A percentile compares a stretch with the other conserved stretches of the same genome.
phyloP scores from a whole-genome alignment of 2,329 filamentous ascomycete genomes.

The Cordyceps cateniannulata region DNA sequence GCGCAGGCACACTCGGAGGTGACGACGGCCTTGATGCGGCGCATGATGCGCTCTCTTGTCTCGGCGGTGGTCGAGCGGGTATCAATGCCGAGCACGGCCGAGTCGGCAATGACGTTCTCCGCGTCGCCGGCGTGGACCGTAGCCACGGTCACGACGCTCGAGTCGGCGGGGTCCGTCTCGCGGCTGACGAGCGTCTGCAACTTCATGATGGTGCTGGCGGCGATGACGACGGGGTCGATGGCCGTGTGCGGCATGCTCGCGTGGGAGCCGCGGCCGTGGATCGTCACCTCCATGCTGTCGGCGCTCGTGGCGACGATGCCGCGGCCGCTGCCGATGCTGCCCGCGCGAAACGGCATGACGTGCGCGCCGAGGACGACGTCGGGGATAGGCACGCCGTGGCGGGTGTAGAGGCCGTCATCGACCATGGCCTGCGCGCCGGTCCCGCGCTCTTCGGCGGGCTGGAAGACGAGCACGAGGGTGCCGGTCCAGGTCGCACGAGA shows the following conservation, averaged over 20 bases:
- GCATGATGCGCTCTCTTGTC: conserved; percentile 28
- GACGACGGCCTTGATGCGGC: conserved; percentile 36
- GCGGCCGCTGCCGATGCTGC: conserved; percentile 18
- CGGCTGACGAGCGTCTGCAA: conserved; percentile 27
- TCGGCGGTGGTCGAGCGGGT: conserved; percentile 29
- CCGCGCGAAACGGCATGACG: conserved; percentile 27
- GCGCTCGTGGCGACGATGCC: conserved; percentile 22
- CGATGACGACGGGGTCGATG: conserved; percentile 42
- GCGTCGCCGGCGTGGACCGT: conserved; percentile 35
- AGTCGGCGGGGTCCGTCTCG: conserved; percentile 28
- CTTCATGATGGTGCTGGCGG: conserved; percentile 31
- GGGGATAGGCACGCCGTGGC: conserved; percentile 23
- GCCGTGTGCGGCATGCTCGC: conserved; percentile 31
- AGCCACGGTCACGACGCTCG: conserved; percentile 38
- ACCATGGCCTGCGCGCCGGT: conserved; percentile 46
- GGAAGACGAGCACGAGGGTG: conserved; percentile 58
- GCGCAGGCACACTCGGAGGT: conserved; percentile 46
- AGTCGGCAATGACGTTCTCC: conserved; percentile 39
- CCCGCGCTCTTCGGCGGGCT: conserved; percentile 60
- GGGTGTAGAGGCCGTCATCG: conserved; percentile 29
- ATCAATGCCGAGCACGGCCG: conserved; percentile 33
- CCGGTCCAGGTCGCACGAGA: conserved; percentile 49
- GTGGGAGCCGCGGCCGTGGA: conserved; percentile 37
- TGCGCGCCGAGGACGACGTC: conserved; percentile 32
- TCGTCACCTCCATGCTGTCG: conserved; percentile 23